Percentiles rank a stretch among this genome's conserved stretches.
phyloP scores from a whole-genome alignment of 306 rosid genomes.

The Begonia loranthoides region DNA sequence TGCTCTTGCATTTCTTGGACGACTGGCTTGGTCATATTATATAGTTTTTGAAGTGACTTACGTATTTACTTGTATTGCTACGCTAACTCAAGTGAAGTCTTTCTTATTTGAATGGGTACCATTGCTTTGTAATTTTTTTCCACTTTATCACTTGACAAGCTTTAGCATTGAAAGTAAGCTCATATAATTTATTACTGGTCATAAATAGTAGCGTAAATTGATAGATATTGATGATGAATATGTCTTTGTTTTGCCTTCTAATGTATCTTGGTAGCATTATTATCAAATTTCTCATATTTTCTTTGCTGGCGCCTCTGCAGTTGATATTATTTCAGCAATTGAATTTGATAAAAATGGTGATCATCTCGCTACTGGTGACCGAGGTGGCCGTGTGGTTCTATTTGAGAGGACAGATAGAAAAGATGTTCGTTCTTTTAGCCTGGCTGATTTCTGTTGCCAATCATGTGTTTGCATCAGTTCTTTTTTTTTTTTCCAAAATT shows the following conservation, averaged over 20 bases:
- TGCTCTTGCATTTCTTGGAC: too few relatives aligned
- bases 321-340: constrained; percentile 96
- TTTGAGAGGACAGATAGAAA: constrained; percentile 92
- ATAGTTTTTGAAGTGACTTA: constrained; percentile 7
- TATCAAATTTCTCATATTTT: constrained; percentile 11
- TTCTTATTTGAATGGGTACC: too few relatives aligned
- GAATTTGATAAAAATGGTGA: constrained; percentile 92
- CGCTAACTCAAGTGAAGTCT: too few relatives aligned
- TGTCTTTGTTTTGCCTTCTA: not conserved
- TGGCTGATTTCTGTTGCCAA: not conserved
- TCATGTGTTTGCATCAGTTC: not conserved
- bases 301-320: constrained; percentile 32
- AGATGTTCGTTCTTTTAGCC: constrained; percentile 45
- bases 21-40: not conserved
- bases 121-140: too few relatives aligned
- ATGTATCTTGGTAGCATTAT: constrained; percentile 9
- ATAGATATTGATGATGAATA: too few relatives aligned
- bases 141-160: too few relatives aligned
- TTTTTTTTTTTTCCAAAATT: constrained; percentile 2
- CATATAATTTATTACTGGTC: too few relatives aligned
- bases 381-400: constrained; percentile 99
- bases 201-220: too few relatives aligned
- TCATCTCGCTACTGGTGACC: constrained; percentile 99
- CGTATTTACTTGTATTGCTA: too few relatives aligned
- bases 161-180: too few relatives aligned